Evolutionary conservation across 169 alveolate genomes (phyloP).

Genomic region (Eimeria praecox): DNA sequence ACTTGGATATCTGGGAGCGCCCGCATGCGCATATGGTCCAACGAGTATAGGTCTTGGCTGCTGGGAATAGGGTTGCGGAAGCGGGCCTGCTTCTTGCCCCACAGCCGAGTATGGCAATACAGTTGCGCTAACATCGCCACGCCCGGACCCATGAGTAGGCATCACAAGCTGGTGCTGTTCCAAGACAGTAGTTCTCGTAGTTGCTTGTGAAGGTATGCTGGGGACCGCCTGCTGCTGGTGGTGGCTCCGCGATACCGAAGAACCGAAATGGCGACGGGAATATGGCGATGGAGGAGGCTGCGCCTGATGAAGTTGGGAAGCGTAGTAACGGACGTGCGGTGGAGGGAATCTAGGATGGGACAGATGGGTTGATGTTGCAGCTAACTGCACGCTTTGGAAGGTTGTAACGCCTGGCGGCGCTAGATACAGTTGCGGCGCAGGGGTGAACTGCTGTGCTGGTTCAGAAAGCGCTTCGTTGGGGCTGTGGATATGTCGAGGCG

Average conservation of each 20-base stretch:
- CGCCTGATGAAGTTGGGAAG: neutral
- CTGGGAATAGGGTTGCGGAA: neutral
- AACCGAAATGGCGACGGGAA: neutral
- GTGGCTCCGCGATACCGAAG: neutral
- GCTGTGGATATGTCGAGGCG: neutral
- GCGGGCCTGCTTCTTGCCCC: neutral
- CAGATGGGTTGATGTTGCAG: neutral
- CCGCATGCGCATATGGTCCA: neutral
- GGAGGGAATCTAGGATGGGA: neutral
- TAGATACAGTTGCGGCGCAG: neutral
- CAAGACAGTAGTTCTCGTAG: neutral
- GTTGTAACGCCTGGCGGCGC: neutral
- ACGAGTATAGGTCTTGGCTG: neutral
- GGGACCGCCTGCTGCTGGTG: neutral
- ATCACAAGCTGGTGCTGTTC: neutral
- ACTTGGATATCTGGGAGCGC: neutral
- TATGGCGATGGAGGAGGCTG: neutral
- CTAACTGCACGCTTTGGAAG: neutral
- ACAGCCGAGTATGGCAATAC: neutral
- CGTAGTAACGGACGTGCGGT: neutral
- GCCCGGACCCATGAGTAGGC: neutral
- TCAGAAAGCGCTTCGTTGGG: neutral
- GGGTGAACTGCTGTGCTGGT: neutral
- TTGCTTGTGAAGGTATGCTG: neutral
- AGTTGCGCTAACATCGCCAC: neutral